Evolutionary conservation across 129 eudicot genomes (phyloP).

Genomic region (Logfia minima): DNA sequence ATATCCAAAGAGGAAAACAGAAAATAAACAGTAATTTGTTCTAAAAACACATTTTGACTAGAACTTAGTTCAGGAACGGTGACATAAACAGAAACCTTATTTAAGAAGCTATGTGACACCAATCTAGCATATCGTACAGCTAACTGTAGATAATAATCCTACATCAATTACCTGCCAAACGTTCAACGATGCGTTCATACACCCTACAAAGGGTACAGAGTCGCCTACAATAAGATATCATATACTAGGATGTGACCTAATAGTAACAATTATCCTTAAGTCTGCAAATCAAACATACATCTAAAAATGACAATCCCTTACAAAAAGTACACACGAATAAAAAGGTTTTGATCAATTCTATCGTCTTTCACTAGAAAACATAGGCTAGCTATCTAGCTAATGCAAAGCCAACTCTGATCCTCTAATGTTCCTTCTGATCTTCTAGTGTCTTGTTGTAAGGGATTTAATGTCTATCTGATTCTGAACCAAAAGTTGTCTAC

Average conservation of each 20-base stretch:
- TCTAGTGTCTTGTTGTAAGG: conserved; percentile 41
- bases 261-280: conserved; percentile 27
- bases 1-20: not conserved
- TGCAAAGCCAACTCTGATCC: conserved; percentile 20
- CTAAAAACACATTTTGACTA: not conserved
- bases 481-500: conserved; percentile 51
- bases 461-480: conserved; percentile 33
- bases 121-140: not conserved
- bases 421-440: conserved; percentile 35
- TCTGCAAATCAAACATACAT: conserved; percentile 30
- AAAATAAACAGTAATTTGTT: too few relatives aligned
- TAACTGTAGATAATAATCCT: conserved; percentile 14
- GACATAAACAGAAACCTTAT: too few relatives aligned
- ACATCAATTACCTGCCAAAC: conserved; percentile 18
- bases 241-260: conserved; percentile 31
- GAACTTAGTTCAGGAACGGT: not conserved
- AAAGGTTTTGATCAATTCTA: conserved; percentile 26
- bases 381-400: conserved; percentile 28
- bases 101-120: not conserved
- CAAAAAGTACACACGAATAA: conserved; percentile 29
- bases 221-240: conserved; percentile 23
- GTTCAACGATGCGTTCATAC: not conserved
- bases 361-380: conserved; percentile 26
- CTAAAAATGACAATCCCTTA: conserved; percentile 29
- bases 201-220: conserved; percentile 12